phyloP scores from a whole-genome alignment of 2,329 filamentous ascomycete species.

The Pseudogymnoascus sp. region DNA sequence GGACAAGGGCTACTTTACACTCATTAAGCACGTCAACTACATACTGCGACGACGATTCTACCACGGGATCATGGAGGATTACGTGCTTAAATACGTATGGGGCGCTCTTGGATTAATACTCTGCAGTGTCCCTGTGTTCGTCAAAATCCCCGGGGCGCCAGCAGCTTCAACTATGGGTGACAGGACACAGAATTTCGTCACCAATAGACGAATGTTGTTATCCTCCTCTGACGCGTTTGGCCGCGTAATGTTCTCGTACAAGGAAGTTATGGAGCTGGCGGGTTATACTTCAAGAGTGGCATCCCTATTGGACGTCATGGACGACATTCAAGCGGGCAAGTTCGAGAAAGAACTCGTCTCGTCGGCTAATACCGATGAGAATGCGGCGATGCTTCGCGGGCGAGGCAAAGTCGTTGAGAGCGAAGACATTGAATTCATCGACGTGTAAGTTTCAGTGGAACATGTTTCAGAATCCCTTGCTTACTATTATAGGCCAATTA shows the following conservation, averaged over 20 bases:
- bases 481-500: conserved; percentile 58
- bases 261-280: conserved; percentile 91
- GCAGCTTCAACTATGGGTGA: conserved; percentile 58
- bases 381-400: conserved; percentile 73
- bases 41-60: conserved; percentile 86
- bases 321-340: conserved; percentile 79
- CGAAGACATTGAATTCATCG: conserved; percentile 72
- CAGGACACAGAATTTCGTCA: conserved; percentile 73
- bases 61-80: conserved; percentile 99
- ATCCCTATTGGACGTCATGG: conserved; percentile 84
- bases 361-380: conserved; percentile 72
- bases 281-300: conserved; percentile 92
- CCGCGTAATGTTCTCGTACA: conserved; percentile 94
- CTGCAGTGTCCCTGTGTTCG: conserved; percentile 92
- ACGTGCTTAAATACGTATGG: conserved; percentile 99
- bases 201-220: conserved; percentile 83
- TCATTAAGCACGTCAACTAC: conserved; percentile 97
- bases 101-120: conserved; percentile 84
- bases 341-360: conserved; percentile 97
- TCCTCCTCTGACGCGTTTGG: conserved; percentile 94
- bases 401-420: conserved; percentile 78
- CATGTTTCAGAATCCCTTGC: conserved; percentile 9
- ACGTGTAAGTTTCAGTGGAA: conserved; percentile 53
- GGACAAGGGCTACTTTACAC: conserved; percentile 96
- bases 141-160: conserved; percentile 70